Evolutionary conservation across 1,284 basidiomycete genomes (phyloP).

Genomic region (Flammula alnicola): DNA sequence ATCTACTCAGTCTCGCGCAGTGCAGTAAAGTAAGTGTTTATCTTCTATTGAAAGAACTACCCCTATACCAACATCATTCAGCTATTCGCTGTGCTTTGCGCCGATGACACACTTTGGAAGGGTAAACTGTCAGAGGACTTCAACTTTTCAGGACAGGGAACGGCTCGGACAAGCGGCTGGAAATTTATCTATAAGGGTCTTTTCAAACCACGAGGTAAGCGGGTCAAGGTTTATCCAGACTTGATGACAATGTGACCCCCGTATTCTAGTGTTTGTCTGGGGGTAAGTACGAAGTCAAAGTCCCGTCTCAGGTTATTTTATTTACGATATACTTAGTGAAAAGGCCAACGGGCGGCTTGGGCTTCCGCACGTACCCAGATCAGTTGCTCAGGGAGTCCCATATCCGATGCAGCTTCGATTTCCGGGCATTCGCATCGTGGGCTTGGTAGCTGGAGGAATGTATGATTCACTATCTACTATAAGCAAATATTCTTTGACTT

Average conservation of each 20-base stretch:
- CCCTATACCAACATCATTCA: conserved; percentile 18
- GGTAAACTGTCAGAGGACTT: conserved; percentile 73
- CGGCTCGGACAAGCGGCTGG: conserved; percentile 76
- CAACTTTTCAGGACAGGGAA: conserved; percentile 72
- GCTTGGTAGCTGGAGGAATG: conserved; percentile 82
- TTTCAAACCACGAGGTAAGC: conserved; percentile 52
- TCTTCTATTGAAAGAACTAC: background rate
- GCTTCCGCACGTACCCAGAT: conserved; percentile 40
- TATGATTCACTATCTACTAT: conserved; percentile 37
- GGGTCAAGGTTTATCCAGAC: background rate
- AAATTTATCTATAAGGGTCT: conserved; percentile 80
- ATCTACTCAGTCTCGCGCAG: conserved; percentile 60
- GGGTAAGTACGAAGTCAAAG: conserved; percentile 50
- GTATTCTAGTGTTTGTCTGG: conserved; percentile 66
- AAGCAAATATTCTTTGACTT: background rate
- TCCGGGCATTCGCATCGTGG: conserved; percentile 68
- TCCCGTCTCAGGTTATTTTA: background rate
- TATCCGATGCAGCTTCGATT: conserved; percentile 66
- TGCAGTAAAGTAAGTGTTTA: conserved; percentile 50
- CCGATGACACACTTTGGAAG: conserved; percentile 85
- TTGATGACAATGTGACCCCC: background rate
- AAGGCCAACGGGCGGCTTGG: conserved; percentile 66
- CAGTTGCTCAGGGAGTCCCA: conserved; percentile 49
- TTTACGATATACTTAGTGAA: conserved; percentile 46
- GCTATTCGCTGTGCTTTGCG: conserved; percentile 60